These are phyloP conservation scores for Drechmeria coniospora DNA, from an alignment of 2,329 filamentous ascomycete species.

Conservation along the genomic window DNA sequence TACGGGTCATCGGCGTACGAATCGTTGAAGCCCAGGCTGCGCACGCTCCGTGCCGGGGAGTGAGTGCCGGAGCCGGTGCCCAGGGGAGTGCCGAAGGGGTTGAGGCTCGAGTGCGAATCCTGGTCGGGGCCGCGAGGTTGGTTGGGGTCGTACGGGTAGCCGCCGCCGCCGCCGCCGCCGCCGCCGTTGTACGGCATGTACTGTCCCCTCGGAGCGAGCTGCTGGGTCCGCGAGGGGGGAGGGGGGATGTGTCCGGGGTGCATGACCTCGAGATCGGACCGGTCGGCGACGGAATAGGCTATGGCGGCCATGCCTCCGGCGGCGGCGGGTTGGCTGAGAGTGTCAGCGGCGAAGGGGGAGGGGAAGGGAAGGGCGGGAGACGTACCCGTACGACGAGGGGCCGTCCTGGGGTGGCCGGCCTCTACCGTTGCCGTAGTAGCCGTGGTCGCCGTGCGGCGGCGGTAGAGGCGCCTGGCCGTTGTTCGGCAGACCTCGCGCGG, in stretches of 20 bases:
- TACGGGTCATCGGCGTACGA: constrained; percentile 52
- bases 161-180: too few species aligned
- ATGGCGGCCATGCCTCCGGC: constrained; percentile 53
- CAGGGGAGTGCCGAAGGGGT: constrained; percentile 21
- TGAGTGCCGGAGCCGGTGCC: constrained; percentile 17
- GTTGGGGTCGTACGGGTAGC: constrained; percentile 2
- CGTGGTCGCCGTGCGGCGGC: constrained; percentile 10
- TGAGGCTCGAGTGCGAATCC: constrained; percentile 27
- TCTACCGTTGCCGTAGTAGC: constrained; percentile 8
- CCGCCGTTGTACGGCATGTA: constrained; percentile 8
- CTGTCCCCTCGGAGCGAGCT: constrained; percentile 6
- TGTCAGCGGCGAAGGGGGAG: too few species aligned
- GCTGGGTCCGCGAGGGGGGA: constrained; percentile 19
- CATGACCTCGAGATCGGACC: constrained; percentile 48
- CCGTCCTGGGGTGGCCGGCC: constrained; percentile 3
- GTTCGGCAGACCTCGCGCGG: neutral
- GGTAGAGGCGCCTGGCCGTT: constrained; percentile 3
- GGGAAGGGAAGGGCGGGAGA: too few species aligned
- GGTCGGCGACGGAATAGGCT: constrained; percentile 49
- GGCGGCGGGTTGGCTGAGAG: constrained; percentile 46
- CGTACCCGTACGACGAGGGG: too few species aligned
- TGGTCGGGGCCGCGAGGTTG: constrained; percentile 12
- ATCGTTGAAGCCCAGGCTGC: constrained; percentile 24
- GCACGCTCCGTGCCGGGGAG: constrained; percentile 34
- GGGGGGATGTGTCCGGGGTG: constrained; percentile 23